Evolutionary conservation across 305 asterid species (phyloP).

Genomic region (Fraxinus paxiana): DNA sequence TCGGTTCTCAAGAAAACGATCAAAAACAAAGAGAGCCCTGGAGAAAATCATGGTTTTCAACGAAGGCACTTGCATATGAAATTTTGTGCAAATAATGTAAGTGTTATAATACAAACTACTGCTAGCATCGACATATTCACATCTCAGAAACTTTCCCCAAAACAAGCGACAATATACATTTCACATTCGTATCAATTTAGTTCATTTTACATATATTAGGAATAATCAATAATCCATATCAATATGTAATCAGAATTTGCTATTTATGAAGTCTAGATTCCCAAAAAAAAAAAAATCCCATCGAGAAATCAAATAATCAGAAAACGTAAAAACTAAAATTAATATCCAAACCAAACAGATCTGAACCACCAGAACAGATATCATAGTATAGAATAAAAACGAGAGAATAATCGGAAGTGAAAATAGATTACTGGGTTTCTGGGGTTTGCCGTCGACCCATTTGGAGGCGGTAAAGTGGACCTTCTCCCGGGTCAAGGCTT

Average conservation of each 20-base stretch:
- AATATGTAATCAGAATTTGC: neutral
- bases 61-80: neutral
- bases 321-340: neutral
- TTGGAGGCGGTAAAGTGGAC: constrained; percentile 71
- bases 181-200: neutral
- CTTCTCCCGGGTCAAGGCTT: constrained; percentile 72
- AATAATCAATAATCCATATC: neutral
- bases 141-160: neutral
- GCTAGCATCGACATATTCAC: neutral
- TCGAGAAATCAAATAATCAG: neutral
- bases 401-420: neutral
- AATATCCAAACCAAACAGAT: neutral
- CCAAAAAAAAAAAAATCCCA: neutral
- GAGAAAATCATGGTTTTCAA: neutral
- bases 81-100: neutral
- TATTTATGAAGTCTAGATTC: neutral
- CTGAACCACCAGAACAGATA: neutral
- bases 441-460: constrained; percentile 77
- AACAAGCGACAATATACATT: neutral
- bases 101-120: neutral
- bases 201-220: neutral
- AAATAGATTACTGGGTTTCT: constrained; percentile 56
- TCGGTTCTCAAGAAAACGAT: neutral
- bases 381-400: neutral
- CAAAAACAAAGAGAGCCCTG: neutral